Conservation (phyloP, 495 filamentous ascomycete genomes). For the Penicillium atrosanguineum region DNA sequence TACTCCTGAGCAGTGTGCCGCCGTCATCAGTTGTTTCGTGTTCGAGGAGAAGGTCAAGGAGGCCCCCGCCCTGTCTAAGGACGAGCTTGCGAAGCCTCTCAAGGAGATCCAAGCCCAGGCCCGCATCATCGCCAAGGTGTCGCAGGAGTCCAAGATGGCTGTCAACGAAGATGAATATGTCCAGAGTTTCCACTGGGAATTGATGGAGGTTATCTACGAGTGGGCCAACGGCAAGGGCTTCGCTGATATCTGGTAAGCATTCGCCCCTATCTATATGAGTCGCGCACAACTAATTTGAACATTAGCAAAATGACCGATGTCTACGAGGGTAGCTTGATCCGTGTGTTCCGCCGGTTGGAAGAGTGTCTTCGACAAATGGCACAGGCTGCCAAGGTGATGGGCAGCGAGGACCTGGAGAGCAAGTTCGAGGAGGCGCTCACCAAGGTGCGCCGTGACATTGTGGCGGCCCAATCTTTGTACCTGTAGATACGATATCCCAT, state of each 20-base stretch:
- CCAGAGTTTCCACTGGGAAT: conserved; percentile 78
- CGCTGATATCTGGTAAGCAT: conserved; percentile 85
- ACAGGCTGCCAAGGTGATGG: conserved; percentile 97
- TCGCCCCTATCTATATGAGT: background rate
- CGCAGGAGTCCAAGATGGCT: conserved; percentile 84
- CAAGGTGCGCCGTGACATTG: conserved; percentile 88
- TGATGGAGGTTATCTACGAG: conserved; percentile 94
- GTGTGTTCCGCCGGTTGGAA: conserved; percentile 91
- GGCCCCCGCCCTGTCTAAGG: conserved; percentile 57
- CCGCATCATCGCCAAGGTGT: conserved; percentile 83
- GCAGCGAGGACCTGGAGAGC: conserved; percentile 83
- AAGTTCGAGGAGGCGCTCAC: conserved; percentile 82
- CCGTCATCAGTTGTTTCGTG: conserved; percentile 87
- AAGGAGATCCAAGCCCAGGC: conserved; percentile 83
- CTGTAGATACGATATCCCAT: conserved; percentile 50
- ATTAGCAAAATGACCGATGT: conserved; percentile 94
- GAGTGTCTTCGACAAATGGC: conserved; percentile 96
- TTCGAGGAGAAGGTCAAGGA: conserved; percentile 92
- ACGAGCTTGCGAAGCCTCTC: conserved; percentile 82
- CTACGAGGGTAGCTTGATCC: conserved; percentile 94
- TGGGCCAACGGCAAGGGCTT: conserved; percentile 94
- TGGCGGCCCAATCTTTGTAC: conserved; percentile 89
- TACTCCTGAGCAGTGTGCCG: conserved; percentile 78
- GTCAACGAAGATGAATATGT: conserved; percentile 93
- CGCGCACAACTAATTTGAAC: background rate